These are phyloP conservation scores for Isatis tinctoria DNA, from an alignment of 345 rosid species.

Conservation along the genomic window DNA sequence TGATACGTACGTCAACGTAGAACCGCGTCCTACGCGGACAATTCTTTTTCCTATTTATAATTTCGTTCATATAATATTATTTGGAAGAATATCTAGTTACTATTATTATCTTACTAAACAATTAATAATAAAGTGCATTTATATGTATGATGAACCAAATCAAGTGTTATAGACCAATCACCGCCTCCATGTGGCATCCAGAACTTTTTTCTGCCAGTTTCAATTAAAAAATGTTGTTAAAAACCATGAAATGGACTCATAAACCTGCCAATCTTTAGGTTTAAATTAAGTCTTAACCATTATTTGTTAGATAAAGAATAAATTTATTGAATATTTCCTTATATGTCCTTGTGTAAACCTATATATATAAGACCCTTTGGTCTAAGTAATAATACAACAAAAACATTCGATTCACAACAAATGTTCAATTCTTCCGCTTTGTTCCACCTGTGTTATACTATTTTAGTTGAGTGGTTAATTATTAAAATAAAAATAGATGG, in stretches of 20 bases:
- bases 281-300: too few relatives aligned
- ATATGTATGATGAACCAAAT: not conserved
- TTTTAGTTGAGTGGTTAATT: not conserved
- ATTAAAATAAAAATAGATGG: too few relatives aligned
- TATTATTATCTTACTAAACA: too few relatives aligned
- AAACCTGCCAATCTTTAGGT: too few relatives aligned
- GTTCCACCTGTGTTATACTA: not conserved
- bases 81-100: not conserved
- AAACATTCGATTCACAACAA: too few relatives aligned
- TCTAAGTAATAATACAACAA: too few relatives aligned
- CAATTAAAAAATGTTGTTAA: not conserved
- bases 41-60: not conserved
- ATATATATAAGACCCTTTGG: too few relatives aligned
- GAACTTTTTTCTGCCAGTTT: not conserved
- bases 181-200: slow-evolving; percentile 5
- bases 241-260: too few relatives aligned
- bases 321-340: too few relatives aligned
- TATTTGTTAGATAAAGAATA: too few relatives aligned
- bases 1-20: not conserved
- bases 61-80: not conserved
- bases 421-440: not conserved
- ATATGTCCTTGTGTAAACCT: too few relatives aligned
- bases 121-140: not conserved
- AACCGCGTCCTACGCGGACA: slow-evolving; percentile 19
- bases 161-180: slow-evolving; percentile 11